Base-by-base conservation (phyloP, 805 yeast species). In the Kuraishia molischiana region DNA sequence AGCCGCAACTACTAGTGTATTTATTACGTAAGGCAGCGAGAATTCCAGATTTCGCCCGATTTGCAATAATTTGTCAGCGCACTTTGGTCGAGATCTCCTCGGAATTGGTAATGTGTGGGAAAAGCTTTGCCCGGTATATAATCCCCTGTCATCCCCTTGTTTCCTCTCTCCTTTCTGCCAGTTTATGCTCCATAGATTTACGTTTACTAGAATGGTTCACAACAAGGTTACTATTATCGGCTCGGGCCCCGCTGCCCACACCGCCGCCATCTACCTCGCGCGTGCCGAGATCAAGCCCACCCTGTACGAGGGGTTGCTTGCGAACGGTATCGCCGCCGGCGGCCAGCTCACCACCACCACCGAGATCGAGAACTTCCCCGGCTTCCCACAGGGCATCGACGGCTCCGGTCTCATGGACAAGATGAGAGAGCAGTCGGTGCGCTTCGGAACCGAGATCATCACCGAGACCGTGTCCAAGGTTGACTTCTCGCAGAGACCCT, bases 261-360 rank as follows among this genome's bases (percentile, higher is more conserved):
- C 98, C 32, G 98, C 98, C 37, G 98, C 98, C 47, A 85, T 92
- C 61, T 92, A 92, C 63, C 70, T 92, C 39, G 81, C 97, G 22
- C 81, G 98, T 64, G 98, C 98, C 32, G 98, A 92, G 70, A 77
- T 87, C 56, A 79, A 83, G 63, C 97, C 98, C 19, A 79, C 84
- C 22, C 62, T 92, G 51, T 92, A 87, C 65, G 98, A 92, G 67
- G 98, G 98, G 54, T 70, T 90, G 82, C 68, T 82, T 57, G 98
- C 98, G 47, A 92, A 92, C 63, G 98, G 98, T 50, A 74, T 90
- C 50, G 98, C 98, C 38, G 96, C 98, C 20, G 98, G 98, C 53
- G 98, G 98, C 44, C 99, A 92, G 67, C 73, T 92, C 52, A 92
- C 99, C 47, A 92, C 99, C 51, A 92, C 99, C 47, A 92, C 99